These are phyloP conservation scores for Exidia glandulosa DNA, from an alignment of 768 basidiomycete species.

Conservation along the genomic window DNA sequence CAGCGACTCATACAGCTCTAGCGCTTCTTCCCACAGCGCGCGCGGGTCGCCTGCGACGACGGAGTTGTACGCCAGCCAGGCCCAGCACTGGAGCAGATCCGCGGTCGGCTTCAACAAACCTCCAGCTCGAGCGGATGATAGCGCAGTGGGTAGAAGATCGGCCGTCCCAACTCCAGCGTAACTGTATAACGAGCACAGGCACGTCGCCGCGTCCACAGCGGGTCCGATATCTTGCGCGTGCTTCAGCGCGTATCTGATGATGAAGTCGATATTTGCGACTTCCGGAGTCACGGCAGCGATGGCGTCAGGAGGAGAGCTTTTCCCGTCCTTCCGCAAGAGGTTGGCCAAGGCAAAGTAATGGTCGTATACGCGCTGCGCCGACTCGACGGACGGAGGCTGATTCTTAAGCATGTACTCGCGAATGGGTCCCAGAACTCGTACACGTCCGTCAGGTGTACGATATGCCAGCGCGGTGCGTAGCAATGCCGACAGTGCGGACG, in stretches of 20 bases:
- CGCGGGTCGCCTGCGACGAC: neutral
- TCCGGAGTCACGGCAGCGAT: no score
- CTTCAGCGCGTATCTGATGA: no score
- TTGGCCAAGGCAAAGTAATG: conserved; percentile 12
- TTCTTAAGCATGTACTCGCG: conserved; percentile 12
- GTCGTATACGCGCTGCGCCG: conserved; percentile 5
- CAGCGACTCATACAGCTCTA: neutral
- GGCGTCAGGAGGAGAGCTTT: no score
- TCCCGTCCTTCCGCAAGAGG: no score
- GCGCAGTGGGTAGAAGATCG: neutral
- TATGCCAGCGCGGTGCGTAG: conserved; percentile 12
- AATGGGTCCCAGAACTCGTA: conserved; percentile 13
- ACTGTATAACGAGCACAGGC: no score
- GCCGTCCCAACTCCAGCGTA: neutral
- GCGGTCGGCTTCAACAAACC: neutral
- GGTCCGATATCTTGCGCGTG: no score
- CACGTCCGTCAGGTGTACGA: conserved; percentile 8
- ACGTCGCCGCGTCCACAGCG: no score
- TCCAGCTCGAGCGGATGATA: neutral
- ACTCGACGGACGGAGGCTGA: conserved; percentile 6
- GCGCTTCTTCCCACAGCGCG: neutral
- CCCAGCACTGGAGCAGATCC: neutral
- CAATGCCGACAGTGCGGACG: conserved; percentile 8
- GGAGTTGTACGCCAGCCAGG: neutral
- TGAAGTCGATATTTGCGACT: no score